These are phyloP conservation scores for Trypanosoma scelopori DNA, from an alignment of 208 protist genomes.

Conservation along the genomic window DNA sequence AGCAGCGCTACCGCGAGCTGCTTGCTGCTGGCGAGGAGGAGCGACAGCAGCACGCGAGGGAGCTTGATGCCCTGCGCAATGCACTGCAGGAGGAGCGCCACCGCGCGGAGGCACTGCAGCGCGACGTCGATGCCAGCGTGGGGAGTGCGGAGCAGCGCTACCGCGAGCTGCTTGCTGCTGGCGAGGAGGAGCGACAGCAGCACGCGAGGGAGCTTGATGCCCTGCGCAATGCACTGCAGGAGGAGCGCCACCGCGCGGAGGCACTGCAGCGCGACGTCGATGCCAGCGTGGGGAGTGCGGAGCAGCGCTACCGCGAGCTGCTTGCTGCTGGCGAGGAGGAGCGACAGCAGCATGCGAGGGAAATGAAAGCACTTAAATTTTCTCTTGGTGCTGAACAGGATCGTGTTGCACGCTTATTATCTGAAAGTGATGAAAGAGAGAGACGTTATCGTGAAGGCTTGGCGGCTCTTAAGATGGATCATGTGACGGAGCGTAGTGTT, in stretches of 20 bases:
- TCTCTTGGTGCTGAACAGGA: background rate
- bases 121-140: background rate
- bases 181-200: constrained; percentile 24
- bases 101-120: constrained; percentile 18
- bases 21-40: constrained; percentile 21
- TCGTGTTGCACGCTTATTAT: too few relatives aligned
- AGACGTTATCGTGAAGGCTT: constrained; percentile 9
- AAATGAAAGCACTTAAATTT: constrained; percentile 13
- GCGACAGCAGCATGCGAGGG: constrained; percentile 6
- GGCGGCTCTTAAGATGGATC: constrained; percentile 10
- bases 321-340: constrained; percentile 23
- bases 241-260: constrained; percentile 5
- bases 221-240: background rate
- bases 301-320: constrained; percentile 28
- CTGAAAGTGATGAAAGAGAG: background rate
- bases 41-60: constrained; percentile 6
- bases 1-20: constrained; percentile 27
- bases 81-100: background rate
- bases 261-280: constrained; percentile 18
- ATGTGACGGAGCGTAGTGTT: constrained; percentile 24
- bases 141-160: constrained; percentile 24
- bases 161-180: constrained; percentile 12
- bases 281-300: constrained; percentile 6
- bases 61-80: constrained; percentile 9
- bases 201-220: constrained; percentile 13